Conservation (phyloP, 768 basidiomycete genomes). For the Nevesoporus exiguus region DNA sequence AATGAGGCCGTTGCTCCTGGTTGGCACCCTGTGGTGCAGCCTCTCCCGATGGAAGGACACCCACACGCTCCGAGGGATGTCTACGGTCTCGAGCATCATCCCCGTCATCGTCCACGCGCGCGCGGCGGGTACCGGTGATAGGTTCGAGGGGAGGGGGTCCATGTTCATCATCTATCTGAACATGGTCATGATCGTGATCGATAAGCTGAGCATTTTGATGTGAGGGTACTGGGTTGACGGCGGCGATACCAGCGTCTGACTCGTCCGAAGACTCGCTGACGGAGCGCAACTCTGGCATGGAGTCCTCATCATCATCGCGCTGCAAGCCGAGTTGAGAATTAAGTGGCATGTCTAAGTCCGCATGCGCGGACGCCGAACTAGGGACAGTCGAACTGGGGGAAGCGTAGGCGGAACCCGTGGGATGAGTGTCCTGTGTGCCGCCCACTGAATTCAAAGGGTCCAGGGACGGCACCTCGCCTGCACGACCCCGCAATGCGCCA, state of each 20-base stretch:
- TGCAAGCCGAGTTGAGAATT: slow-evolving; percentile 1
- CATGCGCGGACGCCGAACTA: neutral
- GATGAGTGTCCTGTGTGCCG: neutral
- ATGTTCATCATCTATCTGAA: slow-evolving; percentile 31
- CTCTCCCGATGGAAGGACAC: slow-evolving; percentile 26
- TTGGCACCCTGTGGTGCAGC: slow-evolving; percentile 23
- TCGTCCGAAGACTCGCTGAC: slow-evolving; percentile 38
- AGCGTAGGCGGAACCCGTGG: slow-evolving; percentile 4
- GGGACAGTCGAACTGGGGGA: neutral
- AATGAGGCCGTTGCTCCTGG: slow-evolving; percentile 18
- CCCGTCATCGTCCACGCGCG: slow-evolving; percentile 58
- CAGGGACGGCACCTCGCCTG: neutral
- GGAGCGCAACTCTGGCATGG: slow-evolving; percentile 42
- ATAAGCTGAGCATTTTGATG: slow-evolving; percentile 19
- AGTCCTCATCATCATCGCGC: slow-evolving; percentile 34
- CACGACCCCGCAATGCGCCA: neutral
- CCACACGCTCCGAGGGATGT: slow-evolving; percentile 58
- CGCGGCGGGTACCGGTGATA: slow-evolving; percentile 41
- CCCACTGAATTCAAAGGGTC: slow-evolving; percentile 3
- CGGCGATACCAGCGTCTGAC: slow-evolving; percentile 29
- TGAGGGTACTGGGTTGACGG: slow-evolving; percentile 30
- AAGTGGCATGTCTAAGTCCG: slow-evolving; percentile 8
- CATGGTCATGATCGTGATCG: slow-evolving; percentile 30
- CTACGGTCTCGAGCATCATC: slow-evolving; percentile 60
- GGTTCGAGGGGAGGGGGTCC: slow-evolving; percentile 33